Evolutionary conservation across 768 basidiomycete species (phyloP).

Genomic region (Coprinellus micaceus): DNA sequence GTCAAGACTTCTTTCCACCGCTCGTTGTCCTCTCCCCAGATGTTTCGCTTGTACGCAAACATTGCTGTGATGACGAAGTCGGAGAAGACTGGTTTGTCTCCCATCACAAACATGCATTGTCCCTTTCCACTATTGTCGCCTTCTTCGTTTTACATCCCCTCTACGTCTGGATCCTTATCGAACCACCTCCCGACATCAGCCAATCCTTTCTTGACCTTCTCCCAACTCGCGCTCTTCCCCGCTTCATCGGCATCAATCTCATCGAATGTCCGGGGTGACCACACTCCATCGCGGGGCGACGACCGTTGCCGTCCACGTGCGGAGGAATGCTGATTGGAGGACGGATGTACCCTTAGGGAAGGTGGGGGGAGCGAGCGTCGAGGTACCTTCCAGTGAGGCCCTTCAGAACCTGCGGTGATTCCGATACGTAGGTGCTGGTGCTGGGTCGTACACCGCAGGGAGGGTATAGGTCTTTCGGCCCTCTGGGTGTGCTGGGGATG

Average conservation of each 20-base stretch:
- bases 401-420: slow-evolving; percentile 9
- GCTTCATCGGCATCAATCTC: slow-evolving; percentile 29
- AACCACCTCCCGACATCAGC: slow-evolving; percentile 27
- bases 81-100: slow-evolving; percentile 28
- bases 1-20: slow-evolving; percentile 24
- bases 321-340: slow-evolving; percentile 36
- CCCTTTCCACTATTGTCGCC: slow-evolving; percentile 13
- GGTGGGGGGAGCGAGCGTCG: slow-evolving; percentile 8
- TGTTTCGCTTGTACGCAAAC: slow-evolving; percentile 17
- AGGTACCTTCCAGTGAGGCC: too few relatives aligned
- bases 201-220: slow-evolving; percentile 30
- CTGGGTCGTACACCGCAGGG: slow-evolving; percentile 11
- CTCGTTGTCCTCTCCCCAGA: slow-evolving; percentile 21
- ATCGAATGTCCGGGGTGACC: slow-evolving; percentile 26
- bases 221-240: slow-evolving; percentile 33
- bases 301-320: slow-evolving; percentile 16
- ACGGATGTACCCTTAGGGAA: slow-evolving; percentile 34
- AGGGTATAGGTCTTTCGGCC: slow-evolving; percentile 10
- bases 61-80: slow-evolving; percentile 31
- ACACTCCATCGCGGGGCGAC: slow-evolving; percentile 15
- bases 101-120: slow-evolving; percentile 32
- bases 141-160: not conserved
- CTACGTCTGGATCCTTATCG: slow-evolving; percentile 10
- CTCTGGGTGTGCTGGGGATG: slow-evolving; percentile 22
- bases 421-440: slow-evolving; percentile 6